phyloP scores from a whole-genome alignment of 2,329 filamentous ascomycete genomes.

The Chaetomiaceae sp. region DNA sequence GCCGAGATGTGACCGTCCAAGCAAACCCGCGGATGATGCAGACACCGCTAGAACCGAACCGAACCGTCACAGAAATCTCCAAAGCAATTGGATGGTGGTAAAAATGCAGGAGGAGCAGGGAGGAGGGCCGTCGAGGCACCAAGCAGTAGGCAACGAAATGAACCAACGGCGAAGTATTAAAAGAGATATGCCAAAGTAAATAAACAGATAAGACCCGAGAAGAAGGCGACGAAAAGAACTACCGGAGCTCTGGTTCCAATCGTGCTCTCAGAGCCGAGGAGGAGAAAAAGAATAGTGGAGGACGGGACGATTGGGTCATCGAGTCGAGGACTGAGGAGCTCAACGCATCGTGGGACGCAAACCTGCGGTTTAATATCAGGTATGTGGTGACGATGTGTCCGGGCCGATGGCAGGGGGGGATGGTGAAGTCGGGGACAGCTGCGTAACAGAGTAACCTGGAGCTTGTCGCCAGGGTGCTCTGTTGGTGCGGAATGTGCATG shows the following conservation, averaged over 20 bases:
- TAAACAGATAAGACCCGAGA: slow-evolving; percentile 1
- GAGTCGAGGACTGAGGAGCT: slow-evolving; percentile 22
- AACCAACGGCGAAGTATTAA: neutral
- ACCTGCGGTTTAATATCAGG: slow-evolving; percentile 22
- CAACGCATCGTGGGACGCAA: slow-evolving; percentile 11
- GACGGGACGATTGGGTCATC: slow-evolving; percentile 16
- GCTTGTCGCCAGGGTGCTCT: slow-evolving; percentile 11
- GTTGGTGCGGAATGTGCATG: neutral
- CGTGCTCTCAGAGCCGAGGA: slow-evolving; percentile 24
- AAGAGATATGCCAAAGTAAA: neutral
- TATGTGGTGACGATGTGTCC: neutral
- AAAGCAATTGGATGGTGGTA: too few species aligned
- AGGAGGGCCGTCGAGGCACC: too few species aligned
- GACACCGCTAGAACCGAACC: neutral
- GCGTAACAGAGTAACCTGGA: neutral
- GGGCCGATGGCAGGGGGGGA: slow-evolving; percentile 1
- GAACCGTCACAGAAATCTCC: slow-evolving; percentile 5
- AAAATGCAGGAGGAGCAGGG: too few species aligned
- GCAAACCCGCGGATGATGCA: too few species aligned
- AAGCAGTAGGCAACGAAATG: too few species aligned
- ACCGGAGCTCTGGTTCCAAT: slow-evolving; percentile 44
- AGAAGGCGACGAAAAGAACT: slow-evolving; percentile 34
- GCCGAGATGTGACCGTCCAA: slow-evolving; percentile 10
- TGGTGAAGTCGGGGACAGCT: neutral
- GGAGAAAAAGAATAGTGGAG: slow-evolving; percentile 14